Percentiles rank a stretch among this genome's conserved stretches.
Conservation (phyloP, 2,329 filamentous ascomycete species). For the Fusarium luffae region DNA sequence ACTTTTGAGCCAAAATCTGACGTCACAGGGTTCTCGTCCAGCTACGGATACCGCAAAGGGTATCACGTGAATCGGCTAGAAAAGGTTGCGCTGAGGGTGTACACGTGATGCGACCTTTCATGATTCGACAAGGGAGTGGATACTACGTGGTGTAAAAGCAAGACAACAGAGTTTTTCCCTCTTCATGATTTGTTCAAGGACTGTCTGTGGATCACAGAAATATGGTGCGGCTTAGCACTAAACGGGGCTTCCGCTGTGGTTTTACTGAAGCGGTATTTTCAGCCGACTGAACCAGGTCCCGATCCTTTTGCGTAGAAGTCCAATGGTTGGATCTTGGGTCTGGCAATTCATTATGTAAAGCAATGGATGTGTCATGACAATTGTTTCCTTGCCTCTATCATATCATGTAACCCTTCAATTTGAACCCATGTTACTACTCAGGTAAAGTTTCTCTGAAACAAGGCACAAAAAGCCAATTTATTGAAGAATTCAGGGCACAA, state of each 20-base stretch:
- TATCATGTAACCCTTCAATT: background rate
- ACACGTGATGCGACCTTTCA: conserved; percentile 19
- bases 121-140: conserved; percentile 21
- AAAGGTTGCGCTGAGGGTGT: background rate
- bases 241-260: conserved; percentile 2
- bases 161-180: conserved; percentile 27
- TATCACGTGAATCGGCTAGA: background rate
- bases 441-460: background rate
- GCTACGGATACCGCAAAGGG: background rate
- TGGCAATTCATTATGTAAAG: background rate
- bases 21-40: conserved; percentile 8
- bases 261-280: conserved; percentile 5
- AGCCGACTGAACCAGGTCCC: conserved; percentile 14
- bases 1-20: conserved; percentile 8
- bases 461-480: background rate
- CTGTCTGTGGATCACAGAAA: conserved; percentile 4
- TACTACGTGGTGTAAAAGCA: no score
- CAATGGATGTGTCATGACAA: background rate
- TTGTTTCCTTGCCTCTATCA: background rate
- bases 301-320: conserved; percentile 5
- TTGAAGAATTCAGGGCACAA: background rate
- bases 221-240: conserved; percentile 3
- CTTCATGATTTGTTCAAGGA: conserved; percentile 25
- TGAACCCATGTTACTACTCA: background rate
- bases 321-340: background rate